These are phyloP conservation scores for Sequoia sempervirens DNA, from an alignment of 75 land plant species.

Conservation along the genomic window DNA sequence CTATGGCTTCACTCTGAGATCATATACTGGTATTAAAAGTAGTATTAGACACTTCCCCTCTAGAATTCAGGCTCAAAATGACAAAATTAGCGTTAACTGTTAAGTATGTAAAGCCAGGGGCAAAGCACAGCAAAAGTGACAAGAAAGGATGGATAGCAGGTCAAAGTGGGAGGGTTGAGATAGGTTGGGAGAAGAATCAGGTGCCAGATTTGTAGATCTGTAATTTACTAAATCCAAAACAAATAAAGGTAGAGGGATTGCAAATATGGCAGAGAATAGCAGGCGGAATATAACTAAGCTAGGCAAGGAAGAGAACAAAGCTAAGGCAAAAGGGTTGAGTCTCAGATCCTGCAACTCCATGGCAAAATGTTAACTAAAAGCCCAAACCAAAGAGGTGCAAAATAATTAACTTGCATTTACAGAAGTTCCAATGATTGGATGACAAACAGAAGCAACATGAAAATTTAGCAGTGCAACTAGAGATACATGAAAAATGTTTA, in stretches of 20 bases:
- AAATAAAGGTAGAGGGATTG: background rate
- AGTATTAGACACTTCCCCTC: background rate
- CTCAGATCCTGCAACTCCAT: background rate
- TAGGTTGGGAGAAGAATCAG: background rate
- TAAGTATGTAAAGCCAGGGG: background rate
- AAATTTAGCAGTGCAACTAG: background rate
- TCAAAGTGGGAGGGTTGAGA: background rate
- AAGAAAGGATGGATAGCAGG: background rate
- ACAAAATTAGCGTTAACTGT: background rate
- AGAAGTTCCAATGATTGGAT: background rate
- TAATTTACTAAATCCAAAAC: background rate
- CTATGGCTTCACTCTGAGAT: too few relatives aligned
- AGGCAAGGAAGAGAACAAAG: background rate
- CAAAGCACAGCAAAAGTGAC: background rate
- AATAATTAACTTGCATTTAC: background rate
- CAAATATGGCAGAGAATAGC: background rate
- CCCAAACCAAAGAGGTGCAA: background rate
- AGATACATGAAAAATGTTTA: background rate
- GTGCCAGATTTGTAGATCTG: background rate
- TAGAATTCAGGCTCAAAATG: background rate
- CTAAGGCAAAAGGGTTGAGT: background rate
- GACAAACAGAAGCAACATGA: background rate
- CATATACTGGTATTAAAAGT: background rate
- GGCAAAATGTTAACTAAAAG: background rate
- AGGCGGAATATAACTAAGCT: background rate